phyloP scores from a whole-genome alignment of 1,139 yeast genomes.

The Zygosaccharomyces pseudobailii region DNA sequence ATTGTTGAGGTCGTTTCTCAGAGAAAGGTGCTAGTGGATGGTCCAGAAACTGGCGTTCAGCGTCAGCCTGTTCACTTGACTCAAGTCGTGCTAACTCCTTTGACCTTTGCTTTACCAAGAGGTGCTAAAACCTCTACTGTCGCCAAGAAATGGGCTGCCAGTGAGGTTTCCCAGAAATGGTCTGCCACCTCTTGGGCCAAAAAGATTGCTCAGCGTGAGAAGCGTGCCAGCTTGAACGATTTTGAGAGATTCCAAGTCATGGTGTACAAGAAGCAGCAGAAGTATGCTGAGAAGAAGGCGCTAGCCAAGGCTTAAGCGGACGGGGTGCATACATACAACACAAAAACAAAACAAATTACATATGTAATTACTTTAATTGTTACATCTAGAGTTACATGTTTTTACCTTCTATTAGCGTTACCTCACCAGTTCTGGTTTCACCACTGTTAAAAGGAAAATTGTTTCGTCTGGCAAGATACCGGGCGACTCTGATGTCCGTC shows the following conservation, averaged over 20 bases:
- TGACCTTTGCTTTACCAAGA: slow-evolving; percentile 87
- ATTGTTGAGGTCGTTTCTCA: slow-evolving; percentile 98
- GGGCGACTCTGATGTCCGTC: not conserved
- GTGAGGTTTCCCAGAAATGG: slow-evolving; percentile 89
- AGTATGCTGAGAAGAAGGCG: slow-evolving; percentile 89
- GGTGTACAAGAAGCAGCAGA: slow-evolving; percentile 95
- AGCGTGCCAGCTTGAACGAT: slow-evolving; percentile 89
- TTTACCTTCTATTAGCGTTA: not conserved
- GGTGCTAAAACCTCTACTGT: slow-evolving; percentile 86
- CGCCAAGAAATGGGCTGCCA: slow-evolving; percentile 89
- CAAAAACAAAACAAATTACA: not conserved
- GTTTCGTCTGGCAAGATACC: slow-evolving; percentile 4
- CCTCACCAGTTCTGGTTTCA: slow-evolving; percentile 21
- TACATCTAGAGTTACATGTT: slow-evolving; percentile 3
- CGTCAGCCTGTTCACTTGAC: slow-evolving; percentile 90
- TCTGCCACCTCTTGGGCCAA: slow-evolving; percentile 93
- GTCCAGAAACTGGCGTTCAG: slow-evolving; percentile 81
- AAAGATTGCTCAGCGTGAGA: slow-evolving; percentile 92
- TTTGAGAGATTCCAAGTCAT: slow-evolving; percentile 99
- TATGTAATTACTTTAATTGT: slow-evolving; percentile 3
- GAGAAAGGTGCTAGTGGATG: slow-evolving; percentile 95
- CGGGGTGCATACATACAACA: not conserved
- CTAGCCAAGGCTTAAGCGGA: slow-evolving; percentile 73
- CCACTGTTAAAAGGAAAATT: slow-evolving; percentile 18
- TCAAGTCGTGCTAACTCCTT: slow-evolving; percentile 88